Conservation (phyloP, 2,329 filamentous ascomycete genomes). For the Penicillium hordei region DNA sequence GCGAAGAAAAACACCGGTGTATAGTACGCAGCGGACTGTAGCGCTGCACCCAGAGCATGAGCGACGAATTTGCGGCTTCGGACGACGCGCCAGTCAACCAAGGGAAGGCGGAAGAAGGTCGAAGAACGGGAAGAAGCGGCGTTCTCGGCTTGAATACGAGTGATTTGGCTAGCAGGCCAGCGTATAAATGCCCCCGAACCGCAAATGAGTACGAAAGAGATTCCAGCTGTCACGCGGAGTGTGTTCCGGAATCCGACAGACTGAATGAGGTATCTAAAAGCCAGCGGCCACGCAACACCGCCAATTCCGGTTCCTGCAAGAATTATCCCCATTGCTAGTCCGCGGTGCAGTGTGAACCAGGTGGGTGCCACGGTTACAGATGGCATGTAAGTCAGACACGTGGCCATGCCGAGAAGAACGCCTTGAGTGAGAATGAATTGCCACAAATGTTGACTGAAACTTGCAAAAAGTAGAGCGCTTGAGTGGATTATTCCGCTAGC, state of each 20-base stretch:
- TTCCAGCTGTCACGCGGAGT: constrained; percentile 34
- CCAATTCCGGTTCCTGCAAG: constrained; percentile 41
- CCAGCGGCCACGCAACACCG: constrained; percentile 39
- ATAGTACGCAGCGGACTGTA: constrained; percentile 43
- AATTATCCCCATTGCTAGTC: constrained; percentile 42
- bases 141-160: constrained; percentile 20
- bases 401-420: constrained; percentile 38
- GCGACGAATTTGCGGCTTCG: constrained; percentile 37
- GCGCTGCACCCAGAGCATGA: constrained; percentile 36
- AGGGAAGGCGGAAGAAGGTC: constrained; percentile 27
- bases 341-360: constrained; percentile 39
- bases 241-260: constrained; percentile 41
- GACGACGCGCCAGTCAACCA: constrained; percentile 38
- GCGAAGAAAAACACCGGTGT: constrained; percentile 43
- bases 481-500: constrained; percentile 33
- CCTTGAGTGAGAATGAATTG: constrained; percentile 38
- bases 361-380: constrained; percentile 40
- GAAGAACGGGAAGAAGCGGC: constrained; percentile 14
- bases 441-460: constrained; percentile 35
- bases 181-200: constrained; percentile 24
- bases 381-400: constrained; percentile 40
- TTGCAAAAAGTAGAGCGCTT: constrained; percentile 32
- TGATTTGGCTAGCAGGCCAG: constrained; percentile 28
- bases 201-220: constrained; percentile 33
- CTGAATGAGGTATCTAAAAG: constrained; percentile 31